phyloP scores from a whole-genome alignment of 2,329 filamentous ascomycete genomes.

The Curvularia sp. region DNA sequence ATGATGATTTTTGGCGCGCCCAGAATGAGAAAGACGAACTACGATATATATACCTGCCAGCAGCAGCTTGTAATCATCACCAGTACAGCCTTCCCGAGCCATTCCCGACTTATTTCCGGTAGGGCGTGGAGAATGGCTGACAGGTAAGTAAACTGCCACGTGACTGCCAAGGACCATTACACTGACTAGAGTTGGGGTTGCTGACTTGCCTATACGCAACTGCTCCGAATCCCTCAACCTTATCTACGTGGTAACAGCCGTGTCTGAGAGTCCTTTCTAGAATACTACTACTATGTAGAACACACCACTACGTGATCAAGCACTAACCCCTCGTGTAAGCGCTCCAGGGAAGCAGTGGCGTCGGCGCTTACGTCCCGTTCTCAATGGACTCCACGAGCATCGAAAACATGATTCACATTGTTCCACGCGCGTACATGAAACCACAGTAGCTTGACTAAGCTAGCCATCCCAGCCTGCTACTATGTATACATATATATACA shows the following conservation, averaged over 20 bases:
- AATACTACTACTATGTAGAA: no score
- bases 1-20: not conserved
- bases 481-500: not conserved
- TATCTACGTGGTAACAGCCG: no score
- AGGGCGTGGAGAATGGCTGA: not conserved
- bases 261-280: no score
- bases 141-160: not conserved
- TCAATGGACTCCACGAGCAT: not conserved
- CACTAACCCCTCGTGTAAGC: not conserved
- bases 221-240: no score
- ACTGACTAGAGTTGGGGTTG: no score
- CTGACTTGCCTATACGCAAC: no score
- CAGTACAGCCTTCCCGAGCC: not conserved
- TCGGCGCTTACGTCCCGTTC: not conserved
- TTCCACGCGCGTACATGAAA: not conserved
- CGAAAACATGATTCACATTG: not conserved
- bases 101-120: not conserved
- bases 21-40: not conserved
- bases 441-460: not conserved
- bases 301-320: no score
- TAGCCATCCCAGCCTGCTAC: not conserved
- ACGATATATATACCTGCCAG: not conserved
- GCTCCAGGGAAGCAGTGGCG: not conserved
- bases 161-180: no score
- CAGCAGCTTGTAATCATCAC: not conserved